A percentile compares a stretch with the other conserved stretches of the same genome.
These are phyloP conservation scores for Xylaria curta DNA, from an alignment of 495 filamentous ascomycete species.

Conservation along the genomic window DNA sequence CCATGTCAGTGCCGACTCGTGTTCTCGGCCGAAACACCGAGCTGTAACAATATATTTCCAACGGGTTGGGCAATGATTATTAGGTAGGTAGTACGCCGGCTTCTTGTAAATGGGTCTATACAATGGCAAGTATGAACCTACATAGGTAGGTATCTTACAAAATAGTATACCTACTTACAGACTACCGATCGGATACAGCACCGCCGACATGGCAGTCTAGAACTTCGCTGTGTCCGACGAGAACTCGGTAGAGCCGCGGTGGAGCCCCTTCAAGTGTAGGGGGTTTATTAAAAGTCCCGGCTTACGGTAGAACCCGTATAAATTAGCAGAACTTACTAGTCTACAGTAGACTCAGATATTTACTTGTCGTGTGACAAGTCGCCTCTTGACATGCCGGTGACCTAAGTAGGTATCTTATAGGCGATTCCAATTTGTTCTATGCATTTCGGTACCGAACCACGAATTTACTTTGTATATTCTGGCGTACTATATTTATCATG, in stretches of 20 bases:
- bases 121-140: neutral
- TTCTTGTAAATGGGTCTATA: neutral
- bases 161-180: neutral
- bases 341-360: too few species aligned
- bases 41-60: neutral
- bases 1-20: neutral
- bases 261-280: neutral
- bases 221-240: constrained; percentile 15
- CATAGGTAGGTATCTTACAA: neutral
- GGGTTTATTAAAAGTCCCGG: neutral
- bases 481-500: neutral
- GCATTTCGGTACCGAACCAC: neutral
- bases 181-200: neutral
- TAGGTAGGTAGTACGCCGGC: neutral
- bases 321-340: neutral
- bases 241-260: constrained; percentile 9
- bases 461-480: neutral
- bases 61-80: neutral
- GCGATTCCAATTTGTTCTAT: neutral
- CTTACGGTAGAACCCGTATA: neutral
- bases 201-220: neutral
- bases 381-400: too few species aligned
- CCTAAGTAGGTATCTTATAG: neutral
- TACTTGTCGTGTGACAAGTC: too few species aligned
- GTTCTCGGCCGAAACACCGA: constrained; percentile 10